A percentile compares a stretch with the other conserved stretches of the same genome.
Conservation (phyloP, 139 green algal genomes). For the Zygnema cylindricum region DNA sequence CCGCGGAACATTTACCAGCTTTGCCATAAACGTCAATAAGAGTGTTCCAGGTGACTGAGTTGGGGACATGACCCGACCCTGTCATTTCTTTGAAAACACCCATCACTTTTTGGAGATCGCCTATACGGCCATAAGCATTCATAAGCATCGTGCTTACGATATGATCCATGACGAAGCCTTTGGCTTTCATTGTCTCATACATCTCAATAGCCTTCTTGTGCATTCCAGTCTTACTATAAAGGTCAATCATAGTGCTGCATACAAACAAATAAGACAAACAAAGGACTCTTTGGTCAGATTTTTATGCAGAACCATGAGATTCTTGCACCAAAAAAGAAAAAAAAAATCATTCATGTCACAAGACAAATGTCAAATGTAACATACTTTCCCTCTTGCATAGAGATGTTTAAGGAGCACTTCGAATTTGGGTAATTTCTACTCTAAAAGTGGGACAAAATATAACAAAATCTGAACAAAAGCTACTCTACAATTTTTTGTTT, state of each 20-base stretch:
- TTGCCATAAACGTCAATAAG: slow-evolving; percentile 18
- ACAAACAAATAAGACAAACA: slow-evolving; percentile 10
- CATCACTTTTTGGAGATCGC: background rate
- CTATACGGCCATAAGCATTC: background rate
- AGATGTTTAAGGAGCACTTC: too few relatives aligned
- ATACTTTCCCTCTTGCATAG: too few relatives aligned
- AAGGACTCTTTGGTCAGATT: too few relatives aligned
- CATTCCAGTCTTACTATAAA: slow-evolving; percentile 10
- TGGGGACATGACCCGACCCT: background rate
- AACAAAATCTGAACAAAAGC: too few relatives aligned
- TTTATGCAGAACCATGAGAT: too few relatives aligned
- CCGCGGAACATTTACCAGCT: background rate
- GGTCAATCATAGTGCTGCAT: slow-evolving; percentile 30
- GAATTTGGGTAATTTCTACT: too few relatives aligned
- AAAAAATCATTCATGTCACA: too few relatives aligned
- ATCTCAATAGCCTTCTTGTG: background rate
- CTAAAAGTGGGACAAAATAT: too few relatives aligned
- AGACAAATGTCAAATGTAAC: too few relatives aligned
- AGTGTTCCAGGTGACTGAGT: slow-evolving; percentile 16
- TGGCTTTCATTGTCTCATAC: background rate
- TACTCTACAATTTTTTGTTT: too few relatives aligned
- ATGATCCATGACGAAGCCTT: background rate
- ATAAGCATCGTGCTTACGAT: background rate
- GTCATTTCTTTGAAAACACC: background rate
- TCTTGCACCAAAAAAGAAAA: too few relatives aligned